These are phyloP conservation scores for Amphibolis antarctica DNA, from an alignment of 106 monocot genomes.

Conservation along the genomic window DNA sequence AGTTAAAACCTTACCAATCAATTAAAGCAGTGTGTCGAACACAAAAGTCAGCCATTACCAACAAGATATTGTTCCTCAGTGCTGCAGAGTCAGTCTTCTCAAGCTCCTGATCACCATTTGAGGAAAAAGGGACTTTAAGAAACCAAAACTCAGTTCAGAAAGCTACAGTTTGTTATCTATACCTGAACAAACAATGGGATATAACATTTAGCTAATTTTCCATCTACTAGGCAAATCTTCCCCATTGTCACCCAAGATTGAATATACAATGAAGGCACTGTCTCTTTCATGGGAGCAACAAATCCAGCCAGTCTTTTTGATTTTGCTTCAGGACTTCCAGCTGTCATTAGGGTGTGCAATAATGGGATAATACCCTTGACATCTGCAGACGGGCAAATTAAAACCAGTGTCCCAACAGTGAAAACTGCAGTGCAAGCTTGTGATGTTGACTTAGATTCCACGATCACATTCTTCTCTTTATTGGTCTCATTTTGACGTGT, in stretches of 20 bases:
- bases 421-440: constrained; percentile 68
- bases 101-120: constrained; percentile 52
- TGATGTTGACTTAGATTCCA: constrained; percentile 19
- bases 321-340: constrained; percentile 37
- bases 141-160: constrained; percentile 1
- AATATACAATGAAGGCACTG: constrained; percentile 54
- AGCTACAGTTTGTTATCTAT: not conserved
- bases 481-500: constrained; percentile 36
- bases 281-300: constrained; percentile 39
- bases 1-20: constrained; percentile 49
- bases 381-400: constrained; percentile 62
- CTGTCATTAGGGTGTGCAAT: constrained; percentile 71
- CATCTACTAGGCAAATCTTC: constrained; percentile 87
- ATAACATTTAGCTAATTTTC: constrained; percentile 75
- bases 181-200: constrained; percentile 97
- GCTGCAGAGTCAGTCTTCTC: constrained; percentile 81
- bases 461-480: constrained; percentile 25
- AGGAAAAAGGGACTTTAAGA: constrained; percentile 2
- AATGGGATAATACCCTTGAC: constrained; percentile 46
- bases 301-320: constrained; percentile 37
- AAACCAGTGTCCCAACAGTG: constrained; percentile 66
- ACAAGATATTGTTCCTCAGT: constrained; percentile 78
- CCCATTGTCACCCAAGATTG: constrained; percentile 95
- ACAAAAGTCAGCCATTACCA: constrained; percentile 89
- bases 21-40: constrained; percentile 94